Evolutionary conservation across 1,139 yeast genomes (phyloP).

Genomic region (Saccharomyces hybrid): DNA sequence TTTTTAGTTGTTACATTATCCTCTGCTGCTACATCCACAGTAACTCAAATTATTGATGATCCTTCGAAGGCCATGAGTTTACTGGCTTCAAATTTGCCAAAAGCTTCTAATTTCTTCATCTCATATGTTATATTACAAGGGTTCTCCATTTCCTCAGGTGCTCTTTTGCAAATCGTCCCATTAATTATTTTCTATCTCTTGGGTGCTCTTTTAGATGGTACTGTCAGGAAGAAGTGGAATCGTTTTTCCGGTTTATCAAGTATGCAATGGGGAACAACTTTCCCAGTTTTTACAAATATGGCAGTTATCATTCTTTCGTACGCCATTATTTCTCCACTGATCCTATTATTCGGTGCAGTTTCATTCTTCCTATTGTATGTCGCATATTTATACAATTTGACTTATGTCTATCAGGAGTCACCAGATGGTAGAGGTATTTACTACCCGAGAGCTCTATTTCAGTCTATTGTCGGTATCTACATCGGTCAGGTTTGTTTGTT

Average conservation of each 20-base stretch:
- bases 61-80: constrained; percentile 64
- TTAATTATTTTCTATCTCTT: constrained; percentile 63
- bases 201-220: constrained; percentile 62
- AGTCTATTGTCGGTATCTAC: constrained; percentile 4
- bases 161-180: constrained; percentile 69
- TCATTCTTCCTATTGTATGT: constrained; percentile 68
- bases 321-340: constrained; percentile 73
- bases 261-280: constrained; percentile 80
- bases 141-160: constrained; percentile 73
- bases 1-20: constrained; percentile 64
- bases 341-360: constrained; percentile 59
- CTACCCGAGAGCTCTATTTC: constrained; percentile 68
- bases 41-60: constrained; percentile 30
- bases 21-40: constrained; percentile 69
- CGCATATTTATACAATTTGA: constrained; percentile 73
- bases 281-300: constrained; percentile 78
- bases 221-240: constrained; percentile 81
- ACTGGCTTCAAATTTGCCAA: constrained; percentile 72
- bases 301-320: constrained; percentile 75
- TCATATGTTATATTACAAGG: constrained; percentile 75
- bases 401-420: constrained; percentile 59
- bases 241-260: constrained; percentile 58
- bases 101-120: constrained; percentile 79
- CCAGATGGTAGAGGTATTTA: constrained; percentile 76
- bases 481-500: constrained; percentile 78